Evolutionary conservation across 179 eudicot species (phyloP).

Genomic region (Beta macrorhiza): DNA sequence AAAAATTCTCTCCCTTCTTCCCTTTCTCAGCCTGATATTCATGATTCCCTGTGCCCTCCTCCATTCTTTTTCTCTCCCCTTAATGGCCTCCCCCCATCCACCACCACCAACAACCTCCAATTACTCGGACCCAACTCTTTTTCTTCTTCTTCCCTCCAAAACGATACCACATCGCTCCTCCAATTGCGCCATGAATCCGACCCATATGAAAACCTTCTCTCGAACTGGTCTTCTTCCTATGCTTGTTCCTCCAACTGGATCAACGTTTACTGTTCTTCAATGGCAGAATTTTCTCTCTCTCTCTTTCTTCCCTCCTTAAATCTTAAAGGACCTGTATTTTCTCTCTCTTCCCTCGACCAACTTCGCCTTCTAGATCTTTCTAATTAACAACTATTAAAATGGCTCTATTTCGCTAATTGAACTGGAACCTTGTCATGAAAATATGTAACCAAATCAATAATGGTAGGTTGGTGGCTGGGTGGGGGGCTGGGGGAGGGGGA

Average conservation of each 20-base stretch:
- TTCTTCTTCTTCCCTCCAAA: slow-evolving; percentile 29
- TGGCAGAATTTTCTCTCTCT: slow-evolving; percentile 51
- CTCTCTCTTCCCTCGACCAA: slow-evolving; percentile 68
- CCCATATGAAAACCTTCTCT: slow-evolving; percentile 60
- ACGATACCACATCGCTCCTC: slow-evolving; percentile 58
- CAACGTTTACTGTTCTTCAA: slow-evolving; percentile 55
- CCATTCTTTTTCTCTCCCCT: too few species aligned
- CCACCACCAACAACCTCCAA: too few species aligned
- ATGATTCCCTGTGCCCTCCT: too few species aligned
- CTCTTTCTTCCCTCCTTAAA: slow-evolving; percentile 57
- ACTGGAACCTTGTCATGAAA: too few species aligned
- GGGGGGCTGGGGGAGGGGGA: too few species aligned
- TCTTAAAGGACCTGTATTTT: slow-evolving; percentile 66
- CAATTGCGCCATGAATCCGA: slow-evolving; percentile 64
- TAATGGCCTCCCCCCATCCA: too few species aligned
- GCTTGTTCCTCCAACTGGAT: slow-evolving; percentile 66
- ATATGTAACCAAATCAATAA: too few species aligned
- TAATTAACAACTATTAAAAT: slow-evolving; percentile 59
- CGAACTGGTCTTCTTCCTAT: slow-evolving; percentile 66
- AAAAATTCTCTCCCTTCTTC: too few species aligned
- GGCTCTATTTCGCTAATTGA: slow-evolving; percentile 40
- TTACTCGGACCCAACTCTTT: too few species aligned
- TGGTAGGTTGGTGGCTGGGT: too few species aligned
- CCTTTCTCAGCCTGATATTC: too few species aligned
- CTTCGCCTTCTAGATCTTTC: slow-evolving; percentile 82